A percentile compares a stretch with the other conserved stretches of the same genome.
phyloP scores from a whole-genome alignment of 768 basidiomycete genomes.

The Lactifluus volemus region DNA sequence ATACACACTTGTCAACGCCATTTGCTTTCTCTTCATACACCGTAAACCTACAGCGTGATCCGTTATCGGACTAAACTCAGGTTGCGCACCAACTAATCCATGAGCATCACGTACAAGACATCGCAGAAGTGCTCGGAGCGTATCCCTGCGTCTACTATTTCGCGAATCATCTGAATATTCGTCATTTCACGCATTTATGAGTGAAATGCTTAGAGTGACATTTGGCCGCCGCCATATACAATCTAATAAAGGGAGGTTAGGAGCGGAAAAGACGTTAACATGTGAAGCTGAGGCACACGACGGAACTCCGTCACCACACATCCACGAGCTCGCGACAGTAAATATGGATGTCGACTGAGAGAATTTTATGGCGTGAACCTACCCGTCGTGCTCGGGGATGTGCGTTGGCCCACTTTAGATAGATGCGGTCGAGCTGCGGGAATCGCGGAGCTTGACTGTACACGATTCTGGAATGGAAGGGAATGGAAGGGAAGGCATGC shows the following conservation, averaged over 20 bases:
- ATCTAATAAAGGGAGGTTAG: constrained; percentile 23
- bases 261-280: not conserved
- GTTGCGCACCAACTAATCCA: too few species aligned
- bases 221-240: constrained; percentile 39
- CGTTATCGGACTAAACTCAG: too few species aligned
- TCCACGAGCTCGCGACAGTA: constrained; percentile 30
- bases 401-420: constrained; percentile 46
- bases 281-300: constrained; percentile 24
- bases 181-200: not conserved
- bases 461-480: constrained; percentile 42
- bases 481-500: too few species aligned
- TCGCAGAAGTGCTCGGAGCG: constrained; percentile 41
- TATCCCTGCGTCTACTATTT: constrained; percentile 59
- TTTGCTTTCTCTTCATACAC: not conserved
- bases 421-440: constrained; percentile 29
- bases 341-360: constrained; percentile 17
- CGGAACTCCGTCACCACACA: constrained; percentile 37
- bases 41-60: constrained; percentile 29
- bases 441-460: constrained; percentile 32
- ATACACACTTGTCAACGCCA: not conserved
- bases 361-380: constrained; percentile 18
- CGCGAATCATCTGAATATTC: constrained; percentile 39
- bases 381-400: constrained; percentile 6
- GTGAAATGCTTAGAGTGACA: constrained; percentile 33
- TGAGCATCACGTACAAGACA: constrained; percentile 18